Percentiles rank a stretch among this genome's conserved stretches.
Conservation (phyloP, 2,329 filamentous ascomycete species). For the Teratosphaeria nubilosa region DNA sequence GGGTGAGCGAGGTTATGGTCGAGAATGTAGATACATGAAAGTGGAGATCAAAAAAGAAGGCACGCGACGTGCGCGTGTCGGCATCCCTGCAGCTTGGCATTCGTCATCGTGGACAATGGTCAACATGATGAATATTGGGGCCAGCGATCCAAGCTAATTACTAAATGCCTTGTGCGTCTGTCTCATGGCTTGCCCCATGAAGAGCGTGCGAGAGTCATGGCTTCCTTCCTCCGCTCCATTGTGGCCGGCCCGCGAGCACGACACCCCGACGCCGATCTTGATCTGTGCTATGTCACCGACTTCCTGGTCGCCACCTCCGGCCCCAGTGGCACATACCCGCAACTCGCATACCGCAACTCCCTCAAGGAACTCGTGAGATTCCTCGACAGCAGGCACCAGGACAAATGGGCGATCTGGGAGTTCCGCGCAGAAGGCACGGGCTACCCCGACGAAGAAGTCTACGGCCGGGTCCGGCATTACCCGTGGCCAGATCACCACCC, state of each 20-base stretch:
- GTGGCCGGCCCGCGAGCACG: slow-evolving; percentile 76
- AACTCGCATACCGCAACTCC: slow-evolving; percentile 88
- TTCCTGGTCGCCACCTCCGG: slow-evolving; percentile 72
- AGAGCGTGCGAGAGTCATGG: slow-evolving; percentile 1
- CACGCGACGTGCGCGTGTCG: not conserved
- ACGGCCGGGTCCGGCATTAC: slow-evolving; percentile 76
- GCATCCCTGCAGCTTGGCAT: not conserved
- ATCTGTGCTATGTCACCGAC: slow-evolving; percentile 91
- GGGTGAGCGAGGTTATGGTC: not conserved
- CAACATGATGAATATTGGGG: not conserved
- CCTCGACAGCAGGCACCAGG: slow-evolving; percentile 72
- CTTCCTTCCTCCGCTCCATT: slow-evolving; percentile 66
- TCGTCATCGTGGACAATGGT: not conserved
- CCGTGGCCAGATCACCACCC: slow-evolving; percentile 97
- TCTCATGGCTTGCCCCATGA: too few relatives aligned
- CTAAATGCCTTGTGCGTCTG: too few relatives aligned
- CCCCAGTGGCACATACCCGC: slow-evolving; percentile 78
- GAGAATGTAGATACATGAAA: too few relatives aligned
- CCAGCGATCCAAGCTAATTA: not conserved
- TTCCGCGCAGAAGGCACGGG: slow-evolving; percentile 94
- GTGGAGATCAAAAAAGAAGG: not conserved
- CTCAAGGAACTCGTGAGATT: slow-evolving; percentile 79
- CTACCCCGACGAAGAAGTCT: slow-evolving; percentile 84
- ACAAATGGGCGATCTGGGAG: slow-evolving; percentile 93
- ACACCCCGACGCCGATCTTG: slow-evolving; percentile 79